Base-by-base conservation (phyloP, 2,329 filamentous ascomycete genomes). In the Dactylella cylindrospora region DNA sequence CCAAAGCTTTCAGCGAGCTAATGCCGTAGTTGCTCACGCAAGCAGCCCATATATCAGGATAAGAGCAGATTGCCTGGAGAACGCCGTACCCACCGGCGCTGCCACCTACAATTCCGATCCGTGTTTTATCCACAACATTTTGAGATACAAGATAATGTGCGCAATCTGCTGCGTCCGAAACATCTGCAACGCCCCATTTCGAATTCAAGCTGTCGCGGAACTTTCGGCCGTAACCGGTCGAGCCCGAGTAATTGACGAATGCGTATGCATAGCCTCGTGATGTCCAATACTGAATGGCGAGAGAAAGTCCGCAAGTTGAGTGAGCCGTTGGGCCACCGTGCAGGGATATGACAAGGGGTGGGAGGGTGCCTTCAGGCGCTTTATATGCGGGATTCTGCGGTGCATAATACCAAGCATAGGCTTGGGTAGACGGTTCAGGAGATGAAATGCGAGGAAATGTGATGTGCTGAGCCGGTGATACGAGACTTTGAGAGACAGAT, bases 81-180 rank as follows among this genome's bases (percentile, higher is more conserved):
- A 78, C 77, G 8, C 76, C 75, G 68, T 81, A 82, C 0, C 80
- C 80, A 9, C 79, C 79, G 0, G 79, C 77, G 49, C 77, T 79
- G 4, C 72, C 72, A 1, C 79, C 79, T 1, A 74, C 75, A 51
- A 80, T 77, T 0, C 78, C 79, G 0, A 78, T 73, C 2, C 72
- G 71, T 0, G 70, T 66, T 8, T 65, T 51, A 17, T 74, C 71
- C 0, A 79, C 71, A 3, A 73, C 68, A 0, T 73, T 72, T 0
- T 71, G 67, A 0, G 66, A 59, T 1, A 71, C 71, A 1, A 82
- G 72, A 39, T 75, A 74, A 0, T 71, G 68, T 0, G 79, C 76
- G 3, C 73, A 74, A 39, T 77, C 77, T 7, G 74, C 75, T 1
- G 76, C 75, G 50, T 82, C 80, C 7, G 76, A 76, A 0, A 76